Base-by-base conservation (phyloP, 768 basidiomycete genomes). In the Mycena alexandri region DNA sequence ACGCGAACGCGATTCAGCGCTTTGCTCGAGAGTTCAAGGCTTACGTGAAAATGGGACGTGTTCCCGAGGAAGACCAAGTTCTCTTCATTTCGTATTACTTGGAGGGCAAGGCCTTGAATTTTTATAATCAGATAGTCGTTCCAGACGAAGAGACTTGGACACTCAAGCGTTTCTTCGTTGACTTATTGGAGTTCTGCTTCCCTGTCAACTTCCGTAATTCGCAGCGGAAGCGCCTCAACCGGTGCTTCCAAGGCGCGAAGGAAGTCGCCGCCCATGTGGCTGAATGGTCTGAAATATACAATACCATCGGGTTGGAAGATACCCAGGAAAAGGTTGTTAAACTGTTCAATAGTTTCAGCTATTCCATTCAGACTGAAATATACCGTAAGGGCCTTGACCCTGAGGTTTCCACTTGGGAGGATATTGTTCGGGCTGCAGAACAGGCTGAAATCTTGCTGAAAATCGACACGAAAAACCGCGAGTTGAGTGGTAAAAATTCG, bases 171-270 rank as follows among this genome's bases (percentile, higher is more conserved):
- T 81, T 82, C 63, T 80, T 80, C 61, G 29, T 62, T 4, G 75
- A 72, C 25, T 17, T 82, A 13, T 81, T 79, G 60, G 73, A 81
- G 29, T 78, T 78, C 29, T 80, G 81, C 38, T 83, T 82, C 68
- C 80, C 80, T 0, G 52, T 74, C 0, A 69, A 79, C 38, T 81
- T 57, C 64, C 55, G 34, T 22, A 52, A 58, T 16, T 13, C n/a
- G 46, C 55, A 56, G 57, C 17, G 62, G 13, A 55, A 54, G 50
- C 33, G 44, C 7, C 17, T 57, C 1, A 21, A 42, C 21, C 53
- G 44, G 16, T 58, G 52, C 34, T 46, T 34, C 47, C 67, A 68
- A 21, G 38, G 54, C 24, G 25, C 34, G 6, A 54, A 57, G 16
- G 69, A 59, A 0, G 72, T 80, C 0, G 42, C 68, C 0, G 73